Evolutionary conservation across 1,284 basidiomycete genomes (phyloP).

Genomic region (Paramarasmius palmivorus): DNA sequence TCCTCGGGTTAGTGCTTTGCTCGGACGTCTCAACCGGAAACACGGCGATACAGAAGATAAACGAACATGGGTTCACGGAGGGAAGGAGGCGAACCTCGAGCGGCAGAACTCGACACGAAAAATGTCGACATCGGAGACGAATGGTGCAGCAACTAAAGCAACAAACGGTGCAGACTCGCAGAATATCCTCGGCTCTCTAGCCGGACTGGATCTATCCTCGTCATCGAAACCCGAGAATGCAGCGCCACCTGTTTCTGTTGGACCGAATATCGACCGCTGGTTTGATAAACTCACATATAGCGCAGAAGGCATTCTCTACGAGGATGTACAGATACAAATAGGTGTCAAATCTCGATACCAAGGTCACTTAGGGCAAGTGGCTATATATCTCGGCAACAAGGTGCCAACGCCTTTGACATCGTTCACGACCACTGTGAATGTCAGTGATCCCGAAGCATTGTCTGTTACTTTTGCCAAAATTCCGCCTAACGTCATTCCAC

Average conservation of each 20-base stretch:
- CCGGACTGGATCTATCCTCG: slow-evolving; percentile 76
- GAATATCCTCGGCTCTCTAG: slow-evolving; percentile 76
- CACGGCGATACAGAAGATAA: slow-evolving; percentile 91
- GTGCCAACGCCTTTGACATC: slow-evolving; percentile 83
- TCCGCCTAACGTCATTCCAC: slow-evolving; percentile 75
- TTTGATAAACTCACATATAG: slow-evolving; percentile 83
- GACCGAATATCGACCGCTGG: slow-evolving; percentile 83
- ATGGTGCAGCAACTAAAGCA: slow-evolving; percentile 25
- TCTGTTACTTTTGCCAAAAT: slow-evolving; percentile 88
- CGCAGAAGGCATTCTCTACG: slow-evolving; percentile 91
- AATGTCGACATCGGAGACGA: slow-evolving; percentile 32
- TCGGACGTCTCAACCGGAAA: slow-evolving; percentile 85
- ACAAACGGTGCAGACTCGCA: slow-evolving; percentile 29
- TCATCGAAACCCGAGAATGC: slow-evolving; percentile 31
- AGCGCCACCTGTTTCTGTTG: slow-evolving; percentile 56
- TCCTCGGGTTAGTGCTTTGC: slow-evolving; percentile 87
- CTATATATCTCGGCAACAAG: slow-evolving; percentile 97
- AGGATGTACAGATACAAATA: slow-evolving; percentile 94
- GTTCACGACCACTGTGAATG: slow-evolving; percentile 83
- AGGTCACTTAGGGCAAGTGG: slow-evolving; percentile 87
- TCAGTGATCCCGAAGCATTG: slow-evolving; percentile 73
- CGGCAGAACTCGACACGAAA: slow-evolving; percentile 55
- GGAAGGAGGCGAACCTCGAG: slow-evolving; percentile 88
- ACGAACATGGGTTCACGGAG: slow-evolving; percentile 94
- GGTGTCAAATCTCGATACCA: slow-evolving; percentile 97